These are phyloP conservation scores for Coix lacrymajobi DNA, from an alignment of 176 grass and related monocot species.

Conservation along the genomic window DNA sequence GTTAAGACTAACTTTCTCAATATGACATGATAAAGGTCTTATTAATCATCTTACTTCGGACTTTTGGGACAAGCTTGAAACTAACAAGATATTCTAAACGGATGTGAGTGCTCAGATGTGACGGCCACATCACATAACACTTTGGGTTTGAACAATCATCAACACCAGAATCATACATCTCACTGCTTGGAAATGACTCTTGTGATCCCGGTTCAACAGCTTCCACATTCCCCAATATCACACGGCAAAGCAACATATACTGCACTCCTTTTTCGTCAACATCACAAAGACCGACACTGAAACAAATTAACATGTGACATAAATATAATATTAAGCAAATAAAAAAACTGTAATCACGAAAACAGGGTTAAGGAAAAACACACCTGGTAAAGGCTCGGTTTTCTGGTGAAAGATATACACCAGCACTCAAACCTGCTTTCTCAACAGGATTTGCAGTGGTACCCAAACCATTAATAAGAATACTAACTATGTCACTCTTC, in stretches of 20 bases:
- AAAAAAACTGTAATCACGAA: not conserved
- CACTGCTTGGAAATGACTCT: constrained; percentile 46
- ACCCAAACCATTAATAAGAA: constrained; percentile 59
- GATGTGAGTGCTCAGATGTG: constrained; percentile 48
- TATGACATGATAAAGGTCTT: constrained; percentile 14
- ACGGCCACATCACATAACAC: constrained; percentile 59
- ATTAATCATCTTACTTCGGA: constrained; percentile 52
- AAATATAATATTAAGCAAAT: too few relatives aligned
- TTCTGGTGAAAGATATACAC: constrained; percentile 49
- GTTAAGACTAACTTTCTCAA: constrained; percentile 7
- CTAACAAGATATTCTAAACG: constrained; percentile 67
- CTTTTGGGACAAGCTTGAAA: constrained; percentile 62
- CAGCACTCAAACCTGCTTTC: constrained; percentile 26
- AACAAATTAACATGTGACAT: not conserved
- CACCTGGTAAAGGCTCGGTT: constrained; percentile 66
- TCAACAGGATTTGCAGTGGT: constrained; percentile 24
- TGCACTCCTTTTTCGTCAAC: constrained; percentile 90
- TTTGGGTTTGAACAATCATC: constrained; percentile 48
- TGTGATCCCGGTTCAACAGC: constrained; percentile 40
- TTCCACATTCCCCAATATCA: constrained; percentile 65
- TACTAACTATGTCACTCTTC: constrained; percentile 56
- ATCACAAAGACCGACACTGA: constrained; percentile 78
- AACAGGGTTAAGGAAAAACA: not conserved
- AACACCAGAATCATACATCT: constrained; percentile 48
- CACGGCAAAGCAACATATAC: constrained; percentile 72